Conservation (phyloP, 108 stramenopile genomes). For the Nannochloropsis oceanica region DNA sequence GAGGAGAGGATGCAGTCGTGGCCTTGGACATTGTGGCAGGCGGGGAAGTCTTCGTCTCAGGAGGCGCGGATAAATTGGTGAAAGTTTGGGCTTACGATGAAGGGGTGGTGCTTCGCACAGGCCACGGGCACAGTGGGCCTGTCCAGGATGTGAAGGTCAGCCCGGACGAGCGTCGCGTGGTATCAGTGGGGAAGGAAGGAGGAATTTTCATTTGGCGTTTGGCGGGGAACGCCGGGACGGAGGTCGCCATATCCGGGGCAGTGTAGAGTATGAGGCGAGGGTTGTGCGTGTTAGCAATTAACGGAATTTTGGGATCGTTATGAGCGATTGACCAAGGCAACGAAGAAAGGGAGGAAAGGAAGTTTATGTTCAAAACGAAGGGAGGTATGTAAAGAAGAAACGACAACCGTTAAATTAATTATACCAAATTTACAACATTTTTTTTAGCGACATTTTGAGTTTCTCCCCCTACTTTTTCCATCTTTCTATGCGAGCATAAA, state of each 20-base stretch:
- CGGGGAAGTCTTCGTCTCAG: constrained; percentile 54
- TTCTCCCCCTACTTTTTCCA: neutral
- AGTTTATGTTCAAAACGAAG: no score
- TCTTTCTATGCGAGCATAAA: constrained; percentile 48
- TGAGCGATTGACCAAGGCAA: no score
- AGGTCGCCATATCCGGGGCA: no score
- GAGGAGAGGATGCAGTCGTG: constrained; percentile 56
- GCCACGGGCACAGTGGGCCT: constrained; percentile 55
- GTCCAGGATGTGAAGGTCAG: constrained; percentile 46
- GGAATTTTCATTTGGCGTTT: constrained; percentile 63
- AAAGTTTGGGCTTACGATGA: constrained; percentile 73
- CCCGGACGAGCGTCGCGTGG: constrained; percentile 50
- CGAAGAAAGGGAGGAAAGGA: no score
- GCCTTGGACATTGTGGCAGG: constrained; percentile 49
- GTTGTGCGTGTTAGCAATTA: no score
- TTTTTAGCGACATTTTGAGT: no score
- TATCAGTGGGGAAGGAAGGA: constrained; percentile 61
- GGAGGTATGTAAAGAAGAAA: no score
- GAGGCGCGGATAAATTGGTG: constrained; percentile 55
- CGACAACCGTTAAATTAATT: no score
- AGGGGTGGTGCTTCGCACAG: constrained; percentile 44
- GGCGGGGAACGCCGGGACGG: neutral
- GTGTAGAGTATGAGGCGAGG: no score
- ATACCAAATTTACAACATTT: no score
- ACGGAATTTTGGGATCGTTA: no score